phyloP scores from a whole-genome alignment of 2,329 filamentous ascomycete genomes.

The Arthrobotrys sphaeroides region DNA sequence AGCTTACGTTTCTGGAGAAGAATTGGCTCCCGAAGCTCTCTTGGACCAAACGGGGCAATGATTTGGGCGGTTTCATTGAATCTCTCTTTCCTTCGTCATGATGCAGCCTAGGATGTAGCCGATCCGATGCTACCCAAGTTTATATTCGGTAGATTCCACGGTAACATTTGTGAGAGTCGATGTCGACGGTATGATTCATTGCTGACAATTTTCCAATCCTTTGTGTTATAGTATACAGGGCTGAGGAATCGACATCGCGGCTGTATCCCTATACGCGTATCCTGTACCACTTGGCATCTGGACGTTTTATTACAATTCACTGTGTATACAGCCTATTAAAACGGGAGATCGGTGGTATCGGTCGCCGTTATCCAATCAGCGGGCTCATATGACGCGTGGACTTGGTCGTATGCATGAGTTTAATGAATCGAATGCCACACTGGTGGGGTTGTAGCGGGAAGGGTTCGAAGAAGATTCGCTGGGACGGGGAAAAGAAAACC shows the following conservation, averaged over 20 bases:
- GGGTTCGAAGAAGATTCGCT: neutral
- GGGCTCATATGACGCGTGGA: conserved; percentile 23
- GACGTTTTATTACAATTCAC: neutral
- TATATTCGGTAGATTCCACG: neutral
- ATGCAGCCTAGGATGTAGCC: conserved; percentile 9
- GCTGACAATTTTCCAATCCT: neutral
- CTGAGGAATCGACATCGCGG: too few relatives aligned
- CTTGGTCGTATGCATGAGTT: conserved; percentile 20
- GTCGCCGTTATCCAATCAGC: conserved; percentile 35
- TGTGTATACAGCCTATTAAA: neutral
- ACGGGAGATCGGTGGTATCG: conserved; percentile 17
- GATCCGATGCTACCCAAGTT: neutral
- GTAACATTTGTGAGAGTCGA: neutral
- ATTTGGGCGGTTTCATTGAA: neutral
- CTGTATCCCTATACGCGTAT: too few relatives aligned
- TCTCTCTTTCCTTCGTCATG: neutral
- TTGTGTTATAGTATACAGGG: too few relatives aligned
- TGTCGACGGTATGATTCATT: neutral
- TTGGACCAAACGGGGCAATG: conserved; percentile 17
- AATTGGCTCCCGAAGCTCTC: conserved; percentile 8
- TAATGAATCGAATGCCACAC: conserved; percentile 33
- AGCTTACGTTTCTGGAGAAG: conserved; percentile 20
- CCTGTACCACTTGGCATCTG: too few relatives aligned
- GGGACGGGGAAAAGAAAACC: neutral
- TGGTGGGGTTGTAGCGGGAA: neutral